Base-by-base conservation (phyloP, 176 grass and related monocot species). In the Oryza punctata region DNA sequence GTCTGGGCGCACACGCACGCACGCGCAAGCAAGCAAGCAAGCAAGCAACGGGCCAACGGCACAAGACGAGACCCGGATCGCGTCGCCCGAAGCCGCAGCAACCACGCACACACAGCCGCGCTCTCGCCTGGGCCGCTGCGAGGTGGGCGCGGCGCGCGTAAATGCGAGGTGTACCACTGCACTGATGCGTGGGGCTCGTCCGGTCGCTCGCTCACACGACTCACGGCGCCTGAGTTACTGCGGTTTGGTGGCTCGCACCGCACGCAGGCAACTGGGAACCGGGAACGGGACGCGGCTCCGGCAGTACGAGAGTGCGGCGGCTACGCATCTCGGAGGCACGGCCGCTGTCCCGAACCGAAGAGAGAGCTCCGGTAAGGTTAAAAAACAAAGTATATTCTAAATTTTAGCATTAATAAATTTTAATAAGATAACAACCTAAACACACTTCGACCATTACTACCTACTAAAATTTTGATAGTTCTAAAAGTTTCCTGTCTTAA, bases 191-290 rank as follows among this genome's bases (percentile, higher is more conserved):
- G 49, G 72, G 72, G 14, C 72, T 16, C 46, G 46, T 26, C n/a
- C 54, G 16, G 7, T n/a, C 68, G 47, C 45, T 47, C 44, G 12
- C 7, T 85, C 87, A 89, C 87, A 85, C 23, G 82, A 30, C 57
- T 82, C 83, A 70, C 88, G 83, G 44, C 88, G 65, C 41, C 7
- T 25, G 52, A 54, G 69, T 89, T 33, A 89, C 37, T 73, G 38
- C n/a, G 21, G 21, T 63, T 50, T 18, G 7, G 26, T 10, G 71
- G 85, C 52, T 19, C 14, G 47, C 47, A 18, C 10, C 14, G 47
- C 47, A 50, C 10, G 12, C 49, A 19, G 49, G 5, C 49, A 2
- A 44, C 7, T 26, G 54, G 70, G 4, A n/a, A n/a, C n/a, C n/a
- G n/a, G n/a, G n/a, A n/a, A 15, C 1, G 18, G 2, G 21, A 26